Evolutionary conservation across 1,284 basidiomycete species (phyloP), one percentile per base, ranked within the genome.

Genomic region (Leccinum huronense): DNA sequence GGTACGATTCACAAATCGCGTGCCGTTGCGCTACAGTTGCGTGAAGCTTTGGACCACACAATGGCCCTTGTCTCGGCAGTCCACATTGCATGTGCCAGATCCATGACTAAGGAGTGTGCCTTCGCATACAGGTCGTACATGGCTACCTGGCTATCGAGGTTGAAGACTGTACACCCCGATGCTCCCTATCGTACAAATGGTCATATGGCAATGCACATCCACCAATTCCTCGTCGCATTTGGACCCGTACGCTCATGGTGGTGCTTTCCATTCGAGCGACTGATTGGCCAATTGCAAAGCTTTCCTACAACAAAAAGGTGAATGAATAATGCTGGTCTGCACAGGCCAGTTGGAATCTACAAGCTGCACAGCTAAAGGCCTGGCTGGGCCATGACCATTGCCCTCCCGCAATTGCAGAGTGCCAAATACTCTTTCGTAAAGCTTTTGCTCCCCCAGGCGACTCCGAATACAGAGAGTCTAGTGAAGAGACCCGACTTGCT

Each of bases 271-370:
- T 66, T 66, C 30, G 58, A 69, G 27, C 3, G 8, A 2, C 58
- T 69, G 13, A 69, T 69, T 33, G 42, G 63, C 4, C 61, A 67
- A 23, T 19, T 69, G 13, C 68, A 69, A 34, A 4, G 4, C 5
- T 51, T 68, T 4, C 65, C 59, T 6, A 69, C 10, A 1, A 33
- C 16, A 16, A 6, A 16, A 33, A 33, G 19, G 30, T 53, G 3
- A 9, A 23, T 57, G 11, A 23, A 19, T 57, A 23, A 34, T 13
- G n/a, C 9, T 30, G 11, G 11, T 27, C 31, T 42, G 16, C 31
- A 34, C 14, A 65, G 63, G 64, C 23, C 63, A 65, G 19, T 19
- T 65, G 59, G 56, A 65, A 58, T 60, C 56, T 2, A 65, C 54
- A 65, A 55, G 45, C 34, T 42, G 31, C 58, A 9, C 27, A 64